Evolutionary conservation across 495 filamentous ascomycete species (phyloP).

Genomic region (Lasiosphaeria ovina): DNA sequence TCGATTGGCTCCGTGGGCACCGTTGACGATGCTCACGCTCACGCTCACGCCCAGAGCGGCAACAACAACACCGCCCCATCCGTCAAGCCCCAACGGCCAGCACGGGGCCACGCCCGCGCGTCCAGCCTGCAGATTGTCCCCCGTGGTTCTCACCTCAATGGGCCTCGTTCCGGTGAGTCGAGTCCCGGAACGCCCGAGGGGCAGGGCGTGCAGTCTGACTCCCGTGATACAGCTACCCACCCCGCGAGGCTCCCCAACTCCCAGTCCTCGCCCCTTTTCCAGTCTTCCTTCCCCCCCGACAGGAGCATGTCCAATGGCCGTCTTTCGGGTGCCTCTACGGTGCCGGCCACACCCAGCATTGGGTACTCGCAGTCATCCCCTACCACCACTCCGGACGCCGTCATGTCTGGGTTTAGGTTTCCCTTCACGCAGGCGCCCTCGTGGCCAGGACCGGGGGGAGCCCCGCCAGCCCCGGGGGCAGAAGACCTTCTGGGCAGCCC

Average conservation of each 20-base stretch:
- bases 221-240: slow-evolving; percentile 36
- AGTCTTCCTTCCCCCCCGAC: slow-evolving; percentile 48
- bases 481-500: slow-evolving; percentile 30
- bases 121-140: slow-evolving; percentile 80
- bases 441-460: slow-evolving; percentile 27
- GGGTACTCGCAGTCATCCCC: slow-evolving; percentile 24
- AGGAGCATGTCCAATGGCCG: slow-evolving; percentile 35
- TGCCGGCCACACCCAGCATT: slow-evolving; percentile 41
- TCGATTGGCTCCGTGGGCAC: slow-evolving; percentile 70
- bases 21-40: slow-evolving; percentile 36
- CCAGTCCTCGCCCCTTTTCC: slow-evolving; percentile 45
- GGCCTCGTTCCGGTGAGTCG: slow-evolving; percentile 33
- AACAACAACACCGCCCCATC: slow-evolving; percentile 3
- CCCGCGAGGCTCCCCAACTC: slow-evolving; percentile 37
- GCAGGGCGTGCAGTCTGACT: slow-evolving; percentile 10
- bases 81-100: slow-evolving; percentile 46
- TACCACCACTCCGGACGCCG: slow-evolving; percentile 37
- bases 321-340: slow-evolving; percentile 35
- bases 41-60: slow-evolving; percentile 11
- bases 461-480: background rate
- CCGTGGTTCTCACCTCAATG: slow-evolving; percentile 39
- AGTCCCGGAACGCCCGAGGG: background rate
- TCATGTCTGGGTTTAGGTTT: slow-evolving; percentile 66
- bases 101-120: slow-evolving; percentile 70
- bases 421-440: slow-evolving; percentile 53